A percentile compares a stretch with the other conserved stretches of the same genome.
Conservation (phyloP, 805 yeast genomes). For the Ogataea allantospora region DNA sequence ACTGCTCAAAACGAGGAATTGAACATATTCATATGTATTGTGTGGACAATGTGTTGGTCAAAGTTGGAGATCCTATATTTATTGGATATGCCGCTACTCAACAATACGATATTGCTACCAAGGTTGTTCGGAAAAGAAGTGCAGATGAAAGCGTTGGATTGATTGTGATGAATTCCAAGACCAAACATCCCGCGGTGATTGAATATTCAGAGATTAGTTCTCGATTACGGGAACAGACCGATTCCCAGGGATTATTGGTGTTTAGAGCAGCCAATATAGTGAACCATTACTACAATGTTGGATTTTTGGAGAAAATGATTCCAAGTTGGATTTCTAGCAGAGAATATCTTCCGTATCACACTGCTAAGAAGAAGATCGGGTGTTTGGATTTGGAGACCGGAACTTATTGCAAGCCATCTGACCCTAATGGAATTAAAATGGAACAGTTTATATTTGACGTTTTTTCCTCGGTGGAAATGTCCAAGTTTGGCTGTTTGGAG, state of each 20-base stretch:
- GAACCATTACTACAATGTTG: slow-evolving; percentile 89
- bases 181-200: slow-evolving; percentile 77
- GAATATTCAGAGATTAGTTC: slow-evolving; percentile 89
- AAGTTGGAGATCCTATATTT: slow-evolving; percentile 88
- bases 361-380: slow-evolving; percentile 84
- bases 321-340: slow-evolving; percentile 70
- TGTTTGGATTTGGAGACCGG: slow-evolving; percentile 47
- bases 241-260: slow-evolving; percentile 58
- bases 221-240: slow-evolving; percentile 67
- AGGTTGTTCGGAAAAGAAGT: slow-evolving; percentile 89
- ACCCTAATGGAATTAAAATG: slow-evolving; percentile 87
- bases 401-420: slow-evolving; percentile 55
- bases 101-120: slow-evolving; percentile 76
- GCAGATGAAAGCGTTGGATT: slow-evolving; percentile 89
- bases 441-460: slow-evolving; percentile 98
- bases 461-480: slow-evolving; percentile 71
- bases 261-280: slow-evolving; percentile 96
- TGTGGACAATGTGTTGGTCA: slow-evolving; percentile 90
- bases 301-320: slow-evolving; percentile 57
- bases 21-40: slow-evolving; percentile 95
- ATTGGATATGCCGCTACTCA: slow-evolving; percentile 79
- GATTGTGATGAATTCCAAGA: slow-evolving; percentile 64
- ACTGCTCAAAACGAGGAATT: slow-evolving; percentile 64
- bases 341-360: slow-evolving; percentile 81
- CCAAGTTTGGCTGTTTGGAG: slow-evolving; percentile 85